These are phyloP conservation scores for Acanthamoeba healyi DNA, from an alignment of 208 protist species.

Conservation along the genomic window DNA sequence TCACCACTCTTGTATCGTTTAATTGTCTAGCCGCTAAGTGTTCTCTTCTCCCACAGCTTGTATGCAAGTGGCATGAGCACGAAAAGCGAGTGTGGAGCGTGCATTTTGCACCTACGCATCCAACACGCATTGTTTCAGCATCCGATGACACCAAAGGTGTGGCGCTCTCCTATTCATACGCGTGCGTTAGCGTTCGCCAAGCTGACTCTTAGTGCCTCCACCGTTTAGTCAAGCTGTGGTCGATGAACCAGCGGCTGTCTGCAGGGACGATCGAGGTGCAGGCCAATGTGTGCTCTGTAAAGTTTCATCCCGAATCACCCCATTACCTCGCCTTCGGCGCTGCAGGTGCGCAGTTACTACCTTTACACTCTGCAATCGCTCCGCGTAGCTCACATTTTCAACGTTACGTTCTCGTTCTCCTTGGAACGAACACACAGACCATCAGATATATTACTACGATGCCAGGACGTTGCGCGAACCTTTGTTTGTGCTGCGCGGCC, in stretches of 20 bases:
- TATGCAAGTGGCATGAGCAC: constrained; percentile 77
- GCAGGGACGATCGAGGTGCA: constrained; percentile 74
- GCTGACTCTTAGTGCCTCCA: not conserved
- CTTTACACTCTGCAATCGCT: too few species aligned
- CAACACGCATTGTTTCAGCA: constrained; percentile 73
- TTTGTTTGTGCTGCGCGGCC: constrained; percentile 74
- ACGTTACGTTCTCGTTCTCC: too few species aligned
- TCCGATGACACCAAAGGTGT: constrained; percentile 81
- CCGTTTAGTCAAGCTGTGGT: constrained; percentile 81
- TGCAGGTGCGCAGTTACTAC: too few species aligned
- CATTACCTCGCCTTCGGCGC: constrained; percentile 81
- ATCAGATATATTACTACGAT: constrained; percentile 84
- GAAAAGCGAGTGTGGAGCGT: constrained; percentile 84
- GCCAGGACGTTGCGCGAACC: constrained; percentile 70
- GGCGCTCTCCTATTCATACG: not conserved
- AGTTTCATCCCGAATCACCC: constrained; percentile 77
- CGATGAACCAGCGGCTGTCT: constrained; percentile 67
- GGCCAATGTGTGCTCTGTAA: constrained; percentile 84
- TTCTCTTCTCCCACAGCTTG: not conserved
- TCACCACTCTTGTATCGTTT: not conserved
- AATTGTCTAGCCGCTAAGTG: not conserved
- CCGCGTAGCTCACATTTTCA: too few species aligned
- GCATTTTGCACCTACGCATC: constrained; percentile 78
- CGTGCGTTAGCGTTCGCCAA: not conserved
- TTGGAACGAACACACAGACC: constrained; percentile 59